Evolutionary conservation across 768 basidiomycete genomes (phyloP), one percentile per base, ranked within the genome.

Genomic region (Leccinum disarticulatum): DNA sequence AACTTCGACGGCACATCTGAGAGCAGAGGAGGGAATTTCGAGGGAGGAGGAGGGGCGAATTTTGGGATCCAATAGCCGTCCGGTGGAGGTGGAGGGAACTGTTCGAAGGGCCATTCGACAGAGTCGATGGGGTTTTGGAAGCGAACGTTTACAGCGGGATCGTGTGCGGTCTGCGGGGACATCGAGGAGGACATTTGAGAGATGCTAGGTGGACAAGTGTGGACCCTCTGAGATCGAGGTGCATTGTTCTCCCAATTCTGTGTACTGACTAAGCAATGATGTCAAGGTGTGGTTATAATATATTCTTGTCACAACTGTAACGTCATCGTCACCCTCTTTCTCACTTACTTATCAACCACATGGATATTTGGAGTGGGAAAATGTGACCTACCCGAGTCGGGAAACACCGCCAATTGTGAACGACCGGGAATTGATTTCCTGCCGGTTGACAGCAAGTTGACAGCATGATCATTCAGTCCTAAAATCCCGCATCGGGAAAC

Each of bases 21-120:
- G 31, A 66, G 38, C 5, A 30, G 54, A 25, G 35, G 31, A 8
- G 57, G 58, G 30, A 57, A 70, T 59, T 58, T 70, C 3, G 68
- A 54, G 17, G 62, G 64, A 7, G 58, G 62, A 46, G 58, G 61
- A 15, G 62, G 64, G 30, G 35, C 69, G n/a, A 30, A 58, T 56
- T 63, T 73, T 1, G 68, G 64, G 50, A 72, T 46, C 69, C 65
- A 72, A 53, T 54, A 54, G n/a, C 71, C 70, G 7, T 72, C 68
- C 0, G 1, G 17, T 22, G 71, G 71, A 10, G 73, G 73, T 3
- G 61, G 47, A 30, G 71, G 71, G 35, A 74, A 74, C 5, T 25
- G 64, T 27, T 72, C 71, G 27, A 73, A 55, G 15, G 71, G 73
- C 68, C 67, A 74, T 59, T 61, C 57, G 46, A 53, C 57, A 4